Base-by-base conservation (phyloP, 2,329 filamentous ascomycete species). In the Claviceps sp. region DNA sequence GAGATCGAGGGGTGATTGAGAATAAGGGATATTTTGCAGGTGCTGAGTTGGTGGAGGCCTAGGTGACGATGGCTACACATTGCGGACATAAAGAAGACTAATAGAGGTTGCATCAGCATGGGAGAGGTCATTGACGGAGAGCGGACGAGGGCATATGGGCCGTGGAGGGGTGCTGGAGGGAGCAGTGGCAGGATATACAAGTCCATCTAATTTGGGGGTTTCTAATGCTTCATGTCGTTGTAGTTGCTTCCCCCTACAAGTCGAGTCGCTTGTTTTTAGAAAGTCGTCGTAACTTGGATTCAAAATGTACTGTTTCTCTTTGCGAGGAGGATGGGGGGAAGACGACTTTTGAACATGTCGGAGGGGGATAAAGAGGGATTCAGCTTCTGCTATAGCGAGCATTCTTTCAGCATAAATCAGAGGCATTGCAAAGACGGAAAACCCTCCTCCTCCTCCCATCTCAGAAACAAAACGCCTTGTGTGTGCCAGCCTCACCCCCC, bases 21-120 rank as follows among this genome's bases (percentile, higher is more conserved):
- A 95, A 93, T 65, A 98, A 97, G 73, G 93, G 93, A 7, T 97
- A 96, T 68, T 96, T 96, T 72, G 91, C 91, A 1, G 81, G 83
- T 20, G 91, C 90, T 3, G 84, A 89, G 63, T 68, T 93, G 57
- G 34, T 30, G 47, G 47, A 16, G 38, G 38, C 4, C 7, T 56
- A 55, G 51, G 41, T 13, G 40, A 34, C 18, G 2, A 22, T 16
- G 47, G 6, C 42, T 36, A n/a, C 5, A 22, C 4, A 22, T 8
- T 16, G 40, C 7, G 18, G 30, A 22, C 24, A 20, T 4, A 24
- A 13, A 36, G n/a, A 42, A 42, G 7, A 20, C 1, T 11, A 5
- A 42, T 9, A n/a, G 14, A 34, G 16, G 11, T 18, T 44, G 8
- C 6, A 30, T 30, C 3, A 30, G 30, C 5, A 22, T 18, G n/a